A percentile compares a stretch with the other conserved stretches of the same genome.
These are phyloP conservation scores for Cytospora leucostoma DNA, from an alignment of 2,329 filamentous ascomycete genomes.

Conservation along the genomic window DNA sequence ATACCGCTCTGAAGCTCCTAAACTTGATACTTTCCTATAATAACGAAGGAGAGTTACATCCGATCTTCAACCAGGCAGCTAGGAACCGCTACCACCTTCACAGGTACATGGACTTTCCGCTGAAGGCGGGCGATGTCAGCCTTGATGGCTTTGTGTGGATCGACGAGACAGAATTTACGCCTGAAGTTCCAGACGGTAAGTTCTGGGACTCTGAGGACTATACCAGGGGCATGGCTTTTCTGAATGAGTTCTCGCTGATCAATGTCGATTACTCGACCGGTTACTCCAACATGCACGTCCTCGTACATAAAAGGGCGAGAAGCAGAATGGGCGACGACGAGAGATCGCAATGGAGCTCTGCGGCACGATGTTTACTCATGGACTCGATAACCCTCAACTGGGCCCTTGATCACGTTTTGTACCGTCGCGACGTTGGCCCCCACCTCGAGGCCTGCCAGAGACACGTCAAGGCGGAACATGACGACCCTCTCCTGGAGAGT, in stretches of 20 bases:
- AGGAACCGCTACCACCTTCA: too few species aligned
- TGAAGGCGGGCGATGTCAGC: conserved; percentile 4
- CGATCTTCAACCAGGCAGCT: too few species aligned
- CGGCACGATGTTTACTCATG: conserved; percentile 7
- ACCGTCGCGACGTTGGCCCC: conserved; percentile 5
- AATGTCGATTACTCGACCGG: neutral
- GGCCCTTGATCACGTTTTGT: neutral
- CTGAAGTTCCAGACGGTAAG: conserved; percentile 17
- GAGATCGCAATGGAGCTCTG: conserved; percentile 4
- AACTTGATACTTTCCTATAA: too few species aligned
- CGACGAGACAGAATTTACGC: conserved; percentile 14
- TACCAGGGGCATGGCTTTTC: neutral
- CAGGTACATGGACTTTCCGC: too few species aligned
- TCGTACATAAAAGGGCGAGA: conserved; percentile 33
- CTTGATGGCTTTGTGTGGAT: conserved; percentile 7
- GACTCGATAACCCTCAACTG: conserved; percentile 8
- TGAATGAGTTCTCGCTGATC: conserved; percentile 31
- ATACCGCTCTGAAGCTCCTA: too few species aligned
- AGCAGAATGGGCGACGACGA: conserved; percentile 11
- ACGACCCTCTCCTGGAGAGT: neutral
- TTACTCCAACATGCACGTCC: conserved; percentile 31
- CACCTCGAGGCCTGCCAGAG: conserved; percentile 9
- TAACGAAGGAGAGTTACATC: too few species aligned
- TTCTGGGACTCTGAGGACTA: conserved; percentile 15
- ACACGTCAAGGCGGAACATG: neutral